Evolutionary conservation across 352 stramenopile genomes (phyloP).

Genomic region (Globisporangium cylindrosporum): DNA sequence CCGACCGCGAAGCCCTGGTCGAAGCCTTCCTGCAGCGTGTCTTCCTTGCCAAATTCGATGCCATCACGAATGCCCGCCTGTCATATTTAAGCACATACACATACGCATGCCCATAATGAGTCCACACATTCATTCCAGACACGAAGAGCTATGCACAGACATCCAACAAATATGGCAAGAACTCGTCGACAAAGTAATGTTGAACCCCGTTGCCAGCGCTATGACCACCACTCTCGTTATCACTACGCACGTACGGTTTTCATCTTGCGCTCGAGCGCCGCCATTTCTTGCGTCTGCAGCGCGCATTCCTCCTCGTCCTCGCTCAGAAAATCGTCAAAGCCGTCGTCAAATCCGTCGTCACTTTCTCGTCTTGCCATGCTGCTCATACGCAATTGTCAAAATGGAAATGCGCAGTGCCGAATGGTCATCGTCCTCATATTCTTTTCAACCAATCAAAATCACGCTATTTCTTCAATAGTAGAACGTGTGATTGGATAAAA

Average conservation of each 20-base stretch:
- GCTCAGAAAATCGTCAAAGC: slow-evolving; percentile 60
- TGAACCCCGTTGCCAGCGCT: not conserved
- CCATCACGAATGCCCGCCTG: slow-evolving; percentile 68
- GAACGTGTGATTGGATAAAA: not conserved
- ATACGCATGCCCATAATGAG: not conserved
- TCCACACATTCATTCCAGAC: not conserved
- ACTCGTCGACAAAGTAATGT: not conserved
- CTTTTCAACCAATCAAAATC: slow-evolving; percentile 5
- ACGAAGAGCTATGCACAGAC: not conserved
- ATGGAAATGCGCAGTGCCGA: not conserved
- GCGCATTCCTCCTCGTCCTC: slow-evolving; percentile 49
- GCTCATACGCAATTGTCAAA: not conserved
- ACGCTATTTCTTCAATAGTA: too few relatives aligned
- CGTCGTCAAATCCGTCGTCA: slow-evolving; percentile 37
- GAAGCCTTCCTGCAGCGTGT: slow-evolving; percentile 69
- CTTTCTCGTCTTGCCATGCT: not conserved
- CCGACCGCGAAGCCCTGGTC: slow-evolving; percentile 47
- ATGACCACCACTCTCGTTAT: not conserved
- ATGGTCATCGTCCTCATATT: not conserved
- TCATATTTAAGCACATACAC: not conserved
- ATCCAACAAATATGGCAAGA: slow-evolving; percentile 2
- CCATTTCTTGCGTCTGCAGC: slow-evolving; percentile 48
- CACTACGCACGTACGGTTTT: slow-evolving; percentile 40
- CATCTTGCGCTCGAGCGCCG: slow-evolving; percentile 53
- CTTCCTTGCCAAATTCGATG: slow-evolving; percentile 68